Evolutionary conservation across 257 asterid species (phyloP).

Genomic region (Fraxinus excelsior): DNA sequence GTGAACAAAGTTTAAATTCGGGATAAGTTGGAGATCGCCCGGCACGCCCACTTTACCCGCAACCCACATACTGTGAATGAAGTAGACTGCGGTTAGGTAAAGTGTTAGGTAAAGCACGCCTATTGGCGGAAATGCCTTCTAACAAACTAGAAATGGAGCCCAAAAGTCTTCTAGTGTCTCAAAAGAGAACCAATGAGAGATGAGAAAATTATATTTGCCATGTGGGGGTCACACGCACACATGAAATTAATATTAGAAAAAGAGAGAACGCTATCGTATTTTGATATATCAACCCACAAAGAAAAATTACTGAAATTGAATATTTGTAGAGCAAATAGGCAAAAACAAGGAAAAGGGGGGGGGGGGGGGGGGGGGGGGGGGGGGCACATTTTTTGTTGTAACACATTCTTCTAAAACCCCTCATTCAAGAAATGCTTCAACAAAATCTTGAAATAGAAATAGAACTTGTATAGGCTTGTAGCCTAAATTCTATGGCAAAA

Average conservation of each 20-base stretch:
- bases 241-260: neutral
- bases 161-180: conserved; percentile 11
- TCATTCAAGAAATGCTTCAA: neutral
- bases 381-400: too few species aligned
- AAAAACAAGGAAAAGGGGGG: too few species aligned
- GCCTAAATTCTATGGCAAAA: neutral
- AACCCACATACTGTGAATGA: conserved; percentile 19
- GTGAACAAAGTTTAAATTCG: too few species aligned
- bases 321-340: too few species aligned
- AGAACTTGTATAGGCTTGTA: neutral
- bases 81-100: conserved; percentile 52
- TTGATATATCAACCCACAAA: too few species aligned
- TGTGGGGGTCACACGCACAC: conserved; percentile 15
- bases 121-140: conserved; percentile 46
- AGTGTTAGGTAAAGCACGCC: conserved; percentile 62
- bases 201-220: neutral
- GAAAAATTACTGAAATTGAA: too few species aligned
- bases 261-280: too few species aligned
- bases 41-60: neutral
- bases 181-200: neutral
- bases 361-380: too few species aligned
- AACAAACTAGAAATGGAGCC: conserved; percentile 30
- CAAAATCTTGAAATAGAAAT: neutral
- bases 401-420: too few species aligned
- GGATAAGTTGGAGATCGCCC: neutral